A percentile compares a stretch with the other conserved stretches of the same genome.
phyloP scores from a whole-genome alignment of 495 filamentous ascomycete genomes.

The Trichocladium antarcticum region DNA sequence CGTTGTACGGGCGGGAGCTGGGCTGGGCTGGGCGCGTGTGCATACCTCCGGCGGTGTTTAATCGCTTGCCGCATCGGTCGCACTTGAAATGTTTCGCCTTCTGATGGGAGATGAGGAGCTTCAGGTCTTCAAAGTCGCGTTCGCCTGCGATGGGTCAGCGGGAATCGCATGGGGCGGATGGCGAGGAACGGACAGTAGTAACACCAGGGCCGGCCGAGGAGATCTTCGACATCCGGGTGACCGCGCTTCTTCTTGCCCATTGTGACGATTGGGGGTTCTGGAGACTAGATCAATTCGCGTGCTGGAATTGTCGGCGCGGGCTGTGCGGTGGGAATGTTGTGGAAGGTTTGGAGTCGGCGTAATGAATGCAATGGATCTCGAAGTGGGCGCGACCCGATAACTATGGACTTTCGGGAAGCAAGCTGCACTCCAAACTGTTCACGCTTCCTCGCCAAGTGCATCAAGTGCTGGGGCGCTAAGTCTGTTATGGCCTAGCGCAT shows the following conservation, averaged over 20 bases:
- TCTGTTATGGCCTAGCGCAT: too few species aligned
- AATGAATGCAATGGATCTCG: too few species aligned
- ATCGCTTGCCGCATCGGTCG: constrained; percentile 69
- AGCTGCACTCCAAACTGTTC: too few species aligned
- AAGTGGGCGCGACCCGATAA: too few species aligned
- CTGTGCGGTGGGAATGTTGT: too few species aligned
- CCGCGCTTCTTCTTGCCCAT: constrained; percentile 85
- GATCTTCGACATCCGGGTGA: constrained; percentile 75
- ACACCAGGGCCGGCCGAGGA: constrained; percentile 84
- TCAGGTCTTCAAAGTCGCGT: constrained; percentile 93
- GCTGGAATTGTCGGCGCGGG: background rate
- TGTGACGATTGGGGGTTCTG: background rate
- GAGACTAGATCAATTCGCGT: background rate
- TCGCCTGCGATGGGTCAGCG: constrained; percentile 44
- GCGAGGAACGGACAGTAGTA: constrained; percentile 64
- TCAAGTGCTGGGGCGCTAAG: too few species aligned
- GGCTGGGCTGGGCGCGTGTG: background rate
- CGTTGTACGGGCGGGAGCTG: background rate
- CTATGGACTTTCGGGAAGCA: too few species aligned
- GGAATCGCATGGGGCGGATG: background rate
- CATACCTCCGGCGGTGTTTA: constrained; percentile 92
- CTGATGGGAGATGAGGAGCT: constrained; percentile 91
- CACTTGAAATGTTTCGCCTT: constrained; percentile 99
- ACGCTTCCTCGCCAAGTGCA: too few species aligned
- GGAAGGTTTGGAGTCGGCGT: too few species aligned